Base-by-base conservation (phyloP, 305 asterid genomes). In the Fraxinus albicans region DNA sequence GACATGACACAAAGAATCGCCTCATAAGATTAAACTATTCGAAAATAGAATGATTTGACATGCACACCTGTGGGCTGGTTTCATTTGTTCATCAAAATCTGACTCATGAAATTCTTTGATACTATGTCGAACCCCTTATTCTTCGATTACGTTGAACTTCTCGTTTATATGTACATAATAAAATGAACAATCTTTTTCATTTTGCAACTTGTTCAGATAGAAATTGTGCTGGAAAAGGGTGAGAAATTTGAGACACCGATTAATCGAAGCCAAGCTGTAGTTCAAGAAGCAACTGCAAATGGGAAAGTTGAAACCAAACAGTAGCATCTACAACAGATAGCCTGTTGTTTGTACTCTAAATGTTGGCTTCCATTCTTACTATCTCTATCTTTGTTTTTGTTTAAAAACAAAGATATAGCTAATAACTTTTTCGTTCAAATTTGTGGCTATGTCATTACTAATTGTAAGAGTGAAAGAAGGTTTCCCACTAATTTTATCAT, bases 181-280 rank as follows among this genome's bases (percentile, higher is more conserved):
- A 77, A 25, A 53, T 58, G 69, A 58, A 19, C 23, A 77, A 86
- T 82, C 1, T 35, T 27, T 31, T 13, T 77, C 21, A 27, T 19
- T 47, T 35, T 55, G 35, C 27, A 1, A 29, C 53, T 60, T 80
- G 8, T 80, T 67, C 84, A 90, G 95, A 94, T 94, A 12, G 96
- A 93, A 84, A 94, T 94, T n/a, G 91, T 93, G 81, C 89, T 92
- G 76, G 94, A 89, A 84, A 94, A 94, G 80, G 90, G 93, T 0
- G 97, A 94, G 50, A 94, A 93, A 65, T 92, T 93, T 33, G 97
- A 94, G 50, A 79, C 91, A 3, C 82, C 89, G 70, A 87, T 91
- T 93, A 91, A 83, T 29, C 83, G 90, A 10, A 86, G 76, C 9
- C 90, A 86, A 79, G 82, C 84, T 50, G 83, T 42, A 73, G 77